Conservation (phyloP, 202 grass and related monocot species). For the Alloteropsis angusta region DNA sequence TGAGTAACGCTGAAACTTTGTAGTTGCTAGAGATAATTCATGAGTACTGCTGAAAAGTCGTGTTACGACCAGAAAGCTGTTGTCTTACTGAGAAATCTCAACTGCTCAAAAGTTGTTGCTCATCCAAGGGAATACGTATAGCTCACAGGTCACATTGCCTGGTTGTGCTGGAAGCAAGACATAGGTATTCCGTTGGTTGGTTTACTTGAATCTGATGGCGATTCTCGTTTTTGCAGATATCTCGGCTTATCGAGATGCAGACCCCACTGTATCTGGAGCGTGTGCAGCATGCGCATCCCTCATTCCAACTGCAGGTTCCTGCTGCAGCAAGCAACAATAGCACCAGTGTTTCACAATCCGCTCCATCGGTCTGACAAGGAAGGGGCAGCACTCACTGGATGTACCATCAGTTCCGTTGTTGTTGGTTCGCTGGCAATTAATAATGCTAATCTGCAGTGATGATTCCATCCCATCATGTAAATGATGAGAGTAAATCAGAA, state of each 20-base stretch:
- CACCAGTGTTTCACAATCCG: not conserved
- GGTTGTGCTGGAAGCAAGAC: no score
- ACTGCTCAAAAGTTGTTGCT: not conserved
- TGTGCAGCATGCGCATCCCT: conserved; percentile 39
- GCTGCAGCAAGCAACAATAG: not conserved
- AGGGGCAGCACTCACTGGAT: not conserved
- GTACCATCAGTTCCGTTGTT: no score
- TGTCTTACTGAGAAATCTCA: not conserved
- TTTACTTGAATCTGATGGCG: not conserved
- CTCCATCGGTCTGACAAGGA: conserved; percentile 32
- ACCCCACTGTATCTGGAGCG: conserved; percentile 58
- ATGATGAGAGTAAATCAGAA: not conserved
- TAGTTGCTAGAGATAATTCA: no score
- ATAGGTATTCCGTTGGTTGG: not conserved
- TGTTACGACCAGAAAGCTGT: not conserved
- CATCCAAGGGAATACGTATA: not conserved
- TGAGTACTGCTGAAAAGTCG: no score
- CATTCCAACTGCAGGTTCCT: conserved; percentile 17
- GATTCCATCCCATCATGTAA: not conserved
- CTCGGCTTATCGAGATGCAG: conserved; percentile 89
- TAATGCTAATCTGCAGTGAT: not conserved
- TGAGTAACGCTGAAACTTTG: not conserved
- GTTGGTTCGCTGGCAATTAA: not conserved
- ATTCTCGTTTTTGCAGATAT: conserved; percentile 53
- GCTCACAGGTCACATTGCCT: no score